Evolutionary conservation across 371 early-diverging fungal genomes (phyloP).

Genomic region (Mortierella sp.): DNA sequence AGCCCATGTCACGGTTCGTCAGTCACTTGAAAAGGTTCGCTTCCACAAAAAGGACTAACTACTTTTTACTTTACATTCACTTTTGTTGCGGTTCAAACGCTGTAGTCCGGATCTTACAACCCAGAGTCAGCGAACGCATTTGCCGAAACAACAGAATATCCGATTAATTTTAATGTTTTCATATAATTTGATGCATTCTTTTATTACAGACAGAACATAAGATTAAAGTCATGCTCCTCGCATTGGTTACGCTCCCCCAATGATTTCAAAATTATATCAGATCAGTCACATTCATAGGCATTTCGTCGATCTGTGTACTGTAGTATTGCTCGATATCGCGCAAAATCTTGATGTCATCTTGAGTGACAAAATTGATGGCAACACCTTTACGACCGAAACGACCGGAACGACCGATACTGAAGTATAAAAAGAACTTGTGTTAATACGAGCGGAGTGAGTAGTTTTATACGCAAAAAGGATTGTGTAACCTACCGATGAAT

Average conservation of each 20-base stretch:
- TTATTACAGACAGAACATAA: no score
- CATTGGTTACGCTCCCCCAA: no score
- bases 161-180: not conserved
- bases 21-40: no score
- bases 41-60: no score
- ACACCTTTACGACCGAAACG: conserved; percentile 99
- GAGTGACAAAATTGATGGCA: conserved; percentile 97
- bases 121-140: no score
- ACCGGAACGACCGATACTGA: conserved; percentile 95
- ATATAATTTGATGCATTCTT: no score
- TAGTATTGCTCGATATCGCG: conserved; percentile 94
- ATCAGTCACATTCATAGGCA: conserved; percentile 87
- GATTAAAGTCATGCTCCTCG: no score
- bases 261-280: conserved; percentile 25
- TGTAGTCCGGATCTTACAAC: no score
- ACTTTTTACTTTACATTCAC: no score
- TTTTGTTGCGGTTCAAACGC: no score
- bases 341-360: conserved; percentile 88
- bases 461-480: conserved; percentile 8
- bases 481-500: conserved; percentile 80
- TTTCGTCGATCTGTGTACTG: conserved; percentile 96
- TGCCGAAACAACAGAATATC: no score
- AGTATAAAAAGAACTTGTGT: conserved; percentile 3
- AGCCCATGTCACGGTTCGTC: no score
- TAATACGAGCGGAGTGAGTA: not conserved